Conservation (phyloP, 345 rosid genomes). For the Heritiera littoralis region DNA sequence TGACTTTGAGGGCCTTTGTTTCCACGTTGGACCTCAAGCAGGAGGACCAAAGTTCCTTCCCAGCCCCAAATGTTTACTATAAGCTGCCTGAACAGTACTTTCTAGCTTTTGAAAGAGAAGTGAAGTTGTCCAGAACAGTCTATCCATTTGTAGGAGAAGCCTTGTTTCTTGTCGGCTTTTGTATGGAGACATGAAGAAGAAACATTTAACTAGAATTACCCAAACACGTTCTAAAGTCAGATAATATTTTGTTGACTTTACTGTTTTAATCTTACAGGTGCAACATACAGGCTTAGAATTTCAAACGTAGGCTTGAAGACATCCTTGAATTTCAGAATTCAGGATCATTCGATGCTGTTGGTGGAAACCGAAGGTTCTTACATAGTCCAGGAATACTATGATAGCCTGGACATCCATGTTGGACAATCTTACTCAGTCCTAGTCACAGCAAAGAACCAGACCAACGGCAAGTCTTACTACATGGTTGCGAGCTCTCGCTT, state of each 20-base stretch:
- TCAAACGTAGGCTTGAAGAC: slow-evolving; percentile 39
- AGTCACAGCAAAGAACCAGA: slow-evolving; percentile 36
- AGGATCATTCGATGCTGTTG: slow-evolving; percentile 32
- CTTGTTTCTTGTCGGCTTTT: too few species aligned
- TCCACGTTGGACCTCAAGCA: too few species aligned
- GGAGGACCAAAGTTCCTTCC: too few species aligned
- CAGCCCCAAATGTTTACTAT: too few species aligned
- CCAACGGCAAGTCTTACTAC: slow-evolving; percentile 31
- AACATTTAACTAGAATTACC: too few species aligned
- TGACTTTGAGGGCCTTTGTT: too few species aligned
- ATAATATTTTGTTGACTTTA: not conserved
- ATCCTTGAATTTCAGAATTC: slow-evolving; percentile 39
- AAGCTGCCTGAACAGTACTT: too few species aligned
- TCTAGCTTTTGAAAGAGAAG: too few species aligned
- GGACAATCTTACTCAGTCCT: slow-evolving; percentile 44
- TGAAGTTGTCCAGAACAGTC: too few species aligned
- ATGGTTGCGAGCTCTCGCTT: slow-evolving; percentile 50
- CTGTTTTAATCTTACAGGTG: slow-evolving; percentile 22
- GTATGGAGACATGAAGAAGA: too few species aligned
- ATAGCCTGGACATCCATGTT: slow-evolving; percentile 42
- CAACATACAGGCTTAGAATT: slow-evolving; percentile 35
- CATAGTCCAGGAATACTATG: slow-evolving; percentile 29
- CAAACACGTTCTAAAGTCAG: not conserved
- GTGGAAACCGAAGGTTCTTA: slow-evolving; percentile 54
- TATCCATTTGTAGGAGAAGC: too few species aligned